These are phyloP conservation scores for Clonostachys solani DNA, from an alignment of 2,329 filamentous ascomycete species.

Conservation along the genomic window DNA sequence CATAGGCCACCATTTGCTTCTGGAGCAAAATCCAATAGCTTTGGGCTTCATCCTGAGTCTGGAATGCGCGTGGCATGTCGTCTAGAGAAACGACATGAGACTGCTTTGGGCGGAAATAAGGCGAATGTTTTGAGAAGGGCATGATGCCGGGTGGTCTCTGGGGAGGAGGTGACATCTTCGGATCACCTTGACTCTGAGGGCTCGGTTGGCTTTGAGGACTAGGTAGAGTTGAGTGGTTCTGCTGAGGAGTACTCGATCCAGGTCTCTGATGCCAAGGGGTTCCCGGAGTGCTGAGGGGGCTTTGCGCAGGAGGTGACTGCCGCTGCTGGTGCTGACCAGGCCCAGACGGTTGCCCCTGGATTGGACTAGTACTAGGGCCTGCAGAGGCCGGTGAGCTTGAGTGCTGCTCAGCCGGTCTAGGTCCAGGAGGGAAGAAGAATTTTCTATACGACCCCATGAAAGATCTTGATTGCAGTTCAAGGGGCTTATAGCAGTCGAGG, in stretches of 20 bases:
- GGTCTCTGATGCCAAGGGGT: no score
- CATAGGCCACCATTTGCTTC: conserved; percentile 26
- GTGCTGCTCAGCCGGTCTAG: conserved; percentile 2
- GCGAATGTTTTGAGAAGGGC: conserved; percentile 29
- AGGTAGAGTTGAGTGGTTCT: conserved; percentile 5
- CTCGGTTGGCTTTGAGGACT: conserved; percentile 7
- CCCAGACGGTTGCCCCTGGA: neutral
- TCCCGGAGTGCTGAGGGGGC: conserved; percentile 14
- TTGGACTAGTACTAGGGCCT: conserved; percentile 10
- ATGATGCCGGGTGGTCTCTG: conserved; percentile 21
- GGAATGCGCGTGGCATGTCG: conserved; percentile 23
- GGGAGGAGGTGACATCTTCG: conserved; percentile 3
- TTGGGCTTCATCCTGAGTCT: conserved; percentile 23
- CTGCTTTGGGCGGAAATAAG: conserved; percentile 25
- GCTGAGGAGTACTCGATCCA: conserved; percentile 7
- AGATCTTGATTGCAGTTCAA: conserved; percentile 30
- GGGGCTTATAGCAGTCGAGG: conserved; percentile 29
- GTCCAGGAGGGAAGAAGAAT: conserved; percentile 19
- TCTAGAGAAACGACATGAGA: conserved; percentile 20
- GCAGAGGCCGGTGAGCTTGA: conserved; percentile 4
- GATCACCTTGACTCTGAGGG: conserved; percentile 4
- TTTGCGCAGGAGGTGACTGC: conserved; percentile 25
- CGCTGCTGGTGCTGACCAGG: conserved; percentile 2
- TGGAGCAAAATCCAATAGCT: conserved; percentile 32
- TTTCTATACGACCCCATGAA: conserved; percentile 31